Conservation (phyloP, 148 eudicot species). For the Diospyros kaki region DNA sequence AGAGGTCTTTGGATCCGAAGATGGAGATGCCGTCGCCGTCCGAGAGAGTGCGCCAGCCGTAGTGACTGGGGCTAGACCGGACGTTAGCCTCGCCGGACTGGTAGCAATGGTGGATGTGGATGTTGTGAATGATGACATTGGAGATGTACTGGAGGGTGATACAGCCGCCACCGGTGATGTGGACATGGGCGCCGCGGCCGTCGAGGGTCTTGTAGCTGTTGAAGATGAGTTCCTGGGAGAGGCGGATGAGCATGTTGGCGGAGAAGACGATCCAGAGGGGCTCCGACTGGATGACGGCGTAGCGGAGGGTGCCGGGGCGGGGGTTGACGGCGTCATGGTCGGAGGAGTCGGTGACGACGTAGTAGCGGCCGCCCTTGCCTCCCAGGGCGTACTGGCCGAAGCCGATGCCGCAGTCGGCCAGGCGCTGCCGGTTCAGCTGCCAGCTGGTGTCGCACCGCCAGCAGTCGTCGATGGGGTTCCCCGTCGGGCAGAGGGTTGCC, state of each 20-base stretch:
- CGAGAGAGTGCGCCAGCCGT: slow-evolving; percentile 17
- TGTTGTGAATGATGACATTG: slow-evolving; percentile 31
- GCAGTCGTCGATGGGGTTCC: slow-evolving; percentile 83
- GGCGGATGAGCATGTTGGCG: slow-evolving; percentile 20
- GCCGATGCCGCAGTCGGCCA: slow-evolving; percentile 76
- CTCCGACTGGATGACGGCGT: slow-evolving; percentile 27
- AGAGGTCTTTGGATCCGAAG: slow-evolving; percentile 20
- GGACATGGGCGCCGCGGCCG: slow-evolving; percentile 30
- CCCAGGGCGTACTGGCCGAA: slow-evolving; percentile 80
- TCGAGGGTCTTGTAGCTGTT: slow-evolving; percentile 28
- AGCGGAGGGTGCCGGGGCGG: slow-evolving; percentile 24
- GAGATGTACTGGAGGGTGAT: slow-evolving; percentile 26
- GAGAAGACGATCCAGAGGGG: slow-evolving; percentile 33
- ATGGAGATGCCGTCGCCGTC: slow-evolving; percentile 31
- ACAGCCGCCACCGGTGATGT: slow-evolving; percentile 26
- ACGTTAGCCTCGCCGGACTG: slow-evolving; percentile 15
- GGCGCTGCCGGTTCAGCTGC: slow-evolving; percentile 59
- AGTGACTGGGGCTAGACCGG: slow-evolving; percentile 26
- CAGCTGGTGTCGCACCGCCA: slow-evolving; percentile 82
- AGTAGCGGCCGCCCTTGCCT: slow-evolving; percentile 69
- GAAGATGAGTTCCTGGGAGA: slow-evolving; percentile 27
- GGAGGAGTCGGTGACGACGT: slow-evolving; percentile 66
- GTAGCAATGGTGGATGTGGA: slow-evolving; percentile 27
- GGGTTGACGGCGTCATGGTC: slow-evolving; percentile 52
- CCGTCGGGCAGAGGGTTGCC: slow-evolving; percentile 37